A percentile compares a stretch with the other conserved stretches of the same genome.
These are phyloP conservation scores for Colletotrichum costaricense DNA, from an alignment of 2,329 filamentous ascomycete genomes.

Conservation along the genomic window DNA sequence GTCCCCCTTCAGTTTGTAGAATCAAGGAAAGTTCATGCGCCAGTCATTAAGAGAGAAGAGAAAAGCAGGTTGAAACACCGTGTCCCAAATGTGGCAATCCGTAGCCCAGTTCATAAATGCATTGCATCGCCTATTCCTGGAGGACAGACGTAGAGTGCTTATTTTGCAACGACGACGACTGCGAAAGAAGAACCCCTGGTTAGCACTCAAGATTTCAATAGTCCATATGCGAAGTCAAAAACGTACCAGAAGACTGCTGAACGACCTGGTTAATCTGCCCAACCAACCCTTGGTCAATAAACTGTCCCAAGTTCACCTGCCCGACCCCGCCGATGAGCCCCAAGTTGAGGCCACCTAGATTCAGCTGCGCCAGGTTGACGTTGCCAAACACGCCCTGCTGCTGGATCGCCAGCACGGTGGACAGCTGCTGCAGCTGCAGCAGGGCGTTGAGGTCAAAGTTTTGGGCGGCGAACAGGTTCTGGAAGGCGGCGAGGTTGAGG, in stretches of 20 bases:
- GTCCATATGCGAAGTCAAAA: neutral
- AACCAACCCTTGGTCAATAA: conserved; percentile 42
- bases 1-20: neutral
- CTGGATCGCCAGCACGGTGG: conserved; percentile 49
- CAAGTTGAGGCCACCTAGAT: conserved; percentile 43
- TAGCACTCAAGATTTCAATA: neutral
- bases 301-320: conserved; percentile 43
- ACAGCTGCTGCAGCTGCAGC: conserved; percentile 54
- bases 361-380: conserved; percentile 42
- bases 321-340: conserved; percentile 44
- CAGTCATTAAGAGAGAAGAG: too few relatives aligned
- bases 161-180: conserved; percentile 23
- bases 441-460: conserved; percentile 54
- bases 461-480: conserved; percentile 52
- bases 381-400: conserved; percentile 45
- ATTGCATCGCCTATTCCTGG: neutral
- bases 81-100: neutral
- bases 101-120: neutral
- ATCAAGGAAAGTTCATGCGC: neutral
- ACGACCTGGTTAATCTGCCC: conserved; percentile 45
- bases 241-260: conserved; percentile 34
- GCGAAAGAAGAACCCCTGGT: neutral
- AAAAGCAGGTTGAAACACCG: neutral
- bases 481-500: conserved; percentile 56
- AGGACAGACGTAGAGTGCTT: neutral